These are phyloP conservation scores for Lactarius psammicola DNA, from an alignment of 768 basidiomycete species.

Conservation along the genomic window DNA sequence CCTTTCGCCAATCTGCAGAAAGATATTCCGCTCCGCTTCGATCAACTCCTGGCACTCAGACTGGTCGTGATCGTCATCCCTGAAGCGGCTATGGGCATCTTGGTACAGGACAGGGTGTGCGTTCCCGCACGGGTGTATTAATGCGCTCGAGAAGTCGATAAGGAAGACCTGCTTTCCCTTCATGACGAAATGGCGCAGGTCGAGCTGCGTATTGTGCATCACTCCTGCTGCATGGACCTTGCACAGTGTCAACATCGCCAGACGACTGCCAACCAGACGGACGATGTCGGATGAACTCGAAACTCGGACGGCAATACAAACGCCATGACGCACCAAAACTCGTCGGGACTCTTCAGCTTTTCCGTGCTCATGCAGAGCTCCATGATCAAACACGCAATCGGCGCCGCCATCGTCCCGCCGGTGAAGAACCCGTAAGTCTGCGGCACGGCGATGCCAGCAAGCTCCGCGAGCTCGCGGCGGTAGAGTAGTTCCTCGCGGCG, in stretches of 20 bases:
- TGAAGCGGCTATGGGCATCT: background rate
- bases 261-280: constrained; percentile 1
- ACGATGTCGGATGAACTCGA: background rate
- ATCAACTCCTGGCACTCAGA: constrained; percentile 7
- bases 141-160: constrained; percentile 14
- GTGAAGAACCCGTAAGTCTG: constrained; percentile 13
- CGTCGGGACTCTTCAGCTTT: constrained; percentile 1
- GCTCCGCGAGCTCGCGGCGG: constrained; percentile 2
- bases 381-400: constrained; percentile 13
- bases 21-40: background rate
- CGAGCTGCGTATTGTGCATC: constrained; percentile 11
- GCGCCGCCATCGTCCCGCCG: constrained; percentile 5
- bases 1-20: constrained; percentile 7
- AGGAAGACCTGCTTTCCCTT: constrained; percentile 14
- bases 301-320: background rate
- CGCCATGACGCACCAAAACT: constrained; percentile 14
- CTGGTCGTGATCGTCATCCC: constrained; percentile 1
- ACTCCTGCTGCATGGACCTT: constrained; percentile 14
- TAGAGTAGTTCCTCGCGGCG: constrained; percentile 8
- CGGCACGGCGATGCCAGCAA: constrained; percentile 17
- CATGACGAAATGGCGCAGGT: constrained; percentile 24
- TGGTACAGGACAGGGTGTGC: constrained; percentile 1
- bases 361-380: constrained; percentile 16
- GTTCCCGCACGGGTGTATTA: constrained; percentile 6
- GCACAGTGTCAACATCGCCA: constrained; percentile 19